phyloP scores from a whole-genome alignment of 495 filamentous ascomycete species.

The Aspergillus saccharolyticus region DNA sequence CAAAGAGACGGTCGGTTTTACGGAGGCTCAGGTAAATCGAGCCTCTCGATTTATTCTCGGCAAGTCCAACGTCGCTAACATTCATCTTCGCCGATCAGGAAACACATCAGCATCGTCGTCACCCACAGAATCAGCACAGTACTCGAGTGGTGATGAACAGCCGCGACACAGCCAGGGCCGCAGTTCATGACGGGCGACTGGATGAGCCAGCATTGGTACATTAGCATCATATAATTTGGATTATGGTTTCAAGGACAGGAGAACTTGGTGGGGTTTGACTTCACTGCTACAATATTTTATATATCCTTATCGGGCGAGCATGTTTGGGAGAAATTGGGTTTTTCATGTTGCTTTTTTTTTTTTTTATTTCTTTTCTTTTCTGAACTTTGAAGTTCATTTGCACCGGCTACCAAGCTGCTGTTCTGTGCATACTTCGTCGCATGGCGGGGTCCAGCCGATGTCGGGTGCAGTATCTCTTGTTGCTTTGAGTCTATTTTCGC shows the following conservation, averaged over 20 bases:
- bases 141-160: conserved; percentile 24
- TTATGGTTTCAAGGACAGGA: conserved; percentile 11
- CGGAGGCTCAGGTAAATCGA: conserved; percentile 20
- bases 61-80: conserved; percentile 8
- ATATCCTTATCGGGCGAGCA: conserved; percentile 14
- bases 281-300: conserved; percentile 11
- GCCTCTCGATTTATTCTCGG: neutral
- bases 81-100: conserved; percentile 3
- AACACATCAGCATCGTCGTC: conserved; percentile 19
- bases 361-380: conserved; percentile 6
- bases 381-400: neutral
- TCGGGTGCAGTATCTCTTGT: conserved; percentile 10
- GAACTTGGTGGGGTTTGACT: conserved; percentile 13
- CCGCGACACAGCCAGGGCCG: conserved; percentile 10
- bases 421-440: neutral
- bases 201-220: conserved; percentile 9
- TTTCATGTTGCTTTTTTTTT: conserved; percentile 14
- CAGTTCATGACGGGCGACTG: conserved; percentile 16
- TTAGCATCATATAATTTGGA: conserved; percentile 16
- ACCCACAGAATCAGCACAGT: conserved; percentile 20
- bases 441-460: conserved; percentile 6
- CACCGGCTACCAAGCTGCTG: neutral
- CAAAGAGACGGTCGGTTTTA: conserved; percentile 16
- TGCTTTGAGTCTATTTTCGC: conserved; percentile 9
- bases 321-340: conserved; percentile 16